A percentile compares a stretch with the other conserved stretches of the same genome.
phyloP scores from a whole-genome alignment of 441 rosid genomes.

The Adansonia madagascariensis region DNA sequence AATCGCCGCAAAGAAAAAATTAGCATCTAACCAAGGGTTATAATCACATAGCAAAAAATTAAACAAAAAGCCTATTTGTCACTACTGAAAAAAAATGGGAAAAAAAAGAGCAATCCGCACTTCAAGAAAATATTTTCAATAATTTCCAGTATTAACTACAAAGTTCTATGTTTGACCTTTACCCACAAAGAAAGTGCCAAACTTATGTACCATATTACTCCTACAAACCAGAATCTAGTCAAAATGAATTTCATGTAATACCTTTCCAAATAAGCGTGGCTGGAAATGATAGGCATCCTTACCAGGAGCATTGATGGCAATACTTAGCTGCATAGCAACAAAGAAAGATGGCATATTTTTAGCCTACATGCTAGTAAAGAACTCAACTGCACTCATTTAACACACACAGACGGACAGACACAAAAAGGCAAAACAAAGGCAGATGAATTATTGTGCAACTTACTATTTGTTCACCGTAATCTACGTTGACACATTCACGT shows the following conservation, averaged over 20 bases:
- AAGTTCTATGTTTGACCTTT: not conserved
- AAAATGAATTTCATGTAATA: slow-evolving; percentile 32
- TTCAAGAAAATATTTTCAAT: not conserved
- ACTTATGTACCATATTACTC: not conserved
- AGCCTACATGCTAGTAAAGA: slow-evolving; percentile 3
- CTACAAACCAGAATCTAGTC: not conserved
- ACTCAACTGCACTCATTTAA: not conserved
- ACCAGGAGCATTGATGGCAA: slow-evolving; percentile 65
- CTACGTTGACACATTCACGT: slow-evolving; percentile 47
- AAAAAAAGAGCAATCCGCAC: not conserved
- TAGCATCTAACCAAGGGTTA: not conserved
- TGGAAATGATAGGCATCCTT: slow-evolving; percentile 79
- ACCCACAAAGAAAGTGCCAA: not conserved
- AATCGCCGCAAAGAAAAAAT: not conserved
- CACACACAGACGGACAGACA: not conserved
- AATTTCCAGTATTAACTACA: not conserved
- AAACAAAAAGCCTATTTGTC: not conserved
- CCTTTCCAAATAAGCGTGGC: slow-evolving; percentile 92
- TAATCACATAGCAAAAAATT: not conserved
- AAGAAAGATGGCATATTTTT: not conserved
- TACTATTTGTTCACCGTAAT: slow-evolving; percentile 82
- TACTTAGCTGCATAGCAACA: slow-evolving; percentile 66
- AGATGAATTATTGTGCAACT: slow-evolving; percentile 27
- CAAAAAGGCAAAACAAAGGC: not conserved
- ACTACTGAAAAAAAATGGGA: not conserved